Evolutionary conservation across 2,329 filamentous ascomycete genomes (phyloP).

Genomic region (Aspergillus aculeatus): DNA sequence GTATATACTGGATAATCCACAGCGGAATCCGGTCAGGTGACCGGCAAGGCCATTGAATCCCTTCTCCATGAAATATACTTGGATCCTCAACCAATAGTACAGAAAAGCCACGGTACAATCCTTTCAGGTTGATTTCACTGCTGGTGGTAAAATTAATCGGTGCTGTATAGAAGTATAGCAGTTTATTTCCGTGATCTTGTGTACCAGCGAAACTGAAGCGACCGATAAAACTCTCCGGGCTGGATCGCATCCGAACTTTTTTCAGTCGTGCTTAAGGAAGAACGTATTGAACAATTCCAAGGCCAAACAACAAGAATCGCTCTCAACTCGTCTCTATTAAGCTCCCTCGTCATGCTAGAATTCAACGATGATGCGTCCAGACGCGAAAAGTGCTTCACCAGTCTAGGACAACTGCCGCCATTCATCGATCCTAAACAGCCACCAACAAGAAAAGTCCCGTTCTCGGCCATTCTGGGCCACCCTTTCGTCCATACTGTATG

Average conservation of each 20-base stretch:
- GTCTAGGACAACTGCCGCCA: slow-evolving; percentile 62
- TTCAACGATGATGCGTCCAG: slow-evolving; percentile 40
- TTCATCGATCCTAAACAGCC: slow-evolving; percentile 70
- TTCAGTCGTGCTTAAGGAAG: background rate
- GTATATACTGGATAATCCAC: background rate
- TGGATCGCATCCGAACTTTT: background rate
- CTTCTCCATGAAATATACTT: background rate
- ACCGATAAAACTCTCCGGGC: background rate
- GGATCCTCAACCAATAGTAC: background rate
- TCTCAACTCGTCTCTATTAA: too few relatives aligned
- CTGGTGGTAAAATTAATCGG: background rate
- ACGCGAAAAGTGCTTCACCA: slow-evolving; percentile 68
- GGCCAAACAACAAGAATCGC: background rate
- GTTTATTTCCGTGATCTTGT: too few relatives aligned
- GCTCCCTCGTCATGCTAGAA: slow-evolving; percentile 41
- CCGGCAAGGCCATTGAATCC: background rate
- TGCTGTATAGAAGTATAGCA: too few relatives aligned
- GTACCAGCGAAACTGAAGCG: background rate
- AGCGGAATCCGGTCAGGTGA: slow-evolving; percentile 3
- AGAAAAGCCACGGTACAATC: background rate
- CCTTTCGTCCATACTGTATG: slow-evolving; percentile 63
- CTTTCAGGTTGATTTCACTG: background rate
- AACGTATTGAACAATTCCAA: background rate
- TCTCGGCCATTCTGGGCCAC: slow-evolving; percentile 64
- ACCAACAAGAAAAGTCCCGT: slow-evolving; percentile 73